Percentiles rank a stretch among this genome's conserved stretches.
Evolutionary conservation across 2,329 filamentous ascomycete species (phyloP).

Genomic region (Ceratocystis alfenasii): DNA sequence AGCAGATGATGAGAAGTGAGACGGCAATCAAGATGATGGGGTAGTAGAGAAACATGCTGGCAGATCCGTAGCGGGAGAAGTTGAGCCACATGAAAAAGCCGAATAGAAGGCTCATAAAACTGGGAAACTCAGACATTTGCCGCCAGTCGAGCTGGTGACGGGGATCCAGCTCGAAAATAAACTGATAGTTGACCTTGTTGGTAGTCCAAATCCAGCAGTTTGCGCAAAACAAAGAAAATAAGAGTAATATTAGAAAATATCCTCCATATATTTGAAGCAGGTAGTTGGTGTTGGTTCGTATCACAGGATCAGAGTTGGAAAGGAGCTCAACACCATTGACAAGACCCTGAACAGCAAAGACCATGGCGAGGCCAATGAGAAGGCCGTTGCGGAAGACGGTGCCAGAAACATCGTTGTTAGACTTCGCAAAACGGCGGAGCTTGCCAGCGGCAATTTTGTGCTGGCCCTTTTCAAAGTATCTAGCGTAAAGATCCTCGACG

Average conservation of each 20-base stretch:
- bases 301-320: constrained; percentile 35
- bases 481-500: constrained; percentile 82
- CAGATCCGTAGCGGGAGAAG: constrained; percentile 56
- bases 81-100: constrained; percentile 83
- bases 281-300: constrained; percentile 49
- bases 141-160: constrained; percentile 81
- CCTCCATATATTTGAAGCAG: constrained; percentile 84
- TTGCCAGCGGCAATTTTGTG: constrained; percentile 84
- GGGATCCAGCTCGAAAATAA: constrained; percentile 92
- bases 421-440: constrained; percentile 59
- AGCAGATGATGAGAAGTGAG: constrained; percentile 55
- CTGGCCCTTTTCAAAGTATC: constrained; percentile 89
- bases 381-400: constrained; percentile 52
- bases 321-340: constrained; percentile 47
- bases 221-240: constrained; percentile 74
- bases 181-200: constrained; percentile 87
- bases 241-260: constrained; percentile 71
- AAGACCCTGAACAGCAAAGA: constrained; percentile 55
- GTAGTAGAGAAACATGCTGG: constrained; percentile 69
- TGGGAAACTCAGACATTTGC: constrained; percentile 74
- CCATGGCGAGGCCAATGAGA: constrained; percentile 53
- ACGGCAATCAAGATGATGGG: constrained; percentile 67
- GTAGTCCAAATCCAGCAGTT: constrained; percentile 72
- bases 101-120: constrained; percentile 65
- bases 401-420: constrained; percentile 34